Evolutionary conservation across 2,329 filamentous ascomycete genomes (phyloP), one percentile per base, ranked within the genome.

Genomic region (Diaporthe sp.): DNA sequence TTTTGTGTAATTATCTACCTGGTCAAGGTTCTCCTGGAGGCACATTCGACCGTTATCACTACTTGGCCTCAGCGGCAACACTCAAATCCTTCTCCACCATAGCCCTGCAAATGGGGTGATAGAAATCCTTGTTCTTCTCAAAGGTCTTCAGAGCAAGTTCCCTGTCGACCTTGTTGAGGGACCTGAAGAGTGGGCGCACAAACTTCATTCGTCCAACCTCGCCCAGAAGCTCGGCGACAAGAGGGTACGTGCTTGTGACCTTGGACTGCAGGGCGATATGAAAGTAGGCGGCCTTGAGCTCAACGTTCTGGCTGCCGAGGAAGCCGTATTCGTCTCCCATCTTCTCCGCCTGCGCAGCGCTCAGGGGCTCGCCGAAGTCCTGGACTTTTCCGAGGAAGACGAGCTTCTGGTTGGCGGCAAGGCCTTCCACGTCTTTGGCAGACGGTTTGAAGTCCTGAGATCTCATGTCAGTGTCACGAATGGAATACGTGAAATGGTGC

Each of bases 141-240:
- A 98, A 98, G 0, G 96, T 97, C 81, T 91, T 87, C 70, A 96
- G 84, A 0, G 97, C 96, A 79, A 97, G 84, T 35, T 91, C 86
- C 61, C 91, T 87, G 84, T 98, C 93, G 51, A 94, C 90, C 82
- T 92, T 91, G 80, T 93, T 92, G 78, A 99, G 85, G 66, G 91
- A 89, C 75, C 93, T 89, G 85, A 93, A 98, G 80, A 98, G 84
- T 30, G 96, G 95, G 63, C 96, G 88, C 74, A 98, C 96, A 83
- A 96, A 98, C 89, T 98, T 98, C 97, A 99, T 98, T 73, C 97
- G 88, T 17, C 97, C 97, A 32, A 98, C 95, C 70, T 89, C 88
- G 42, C 94, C 94, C 51, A 98, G 86, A 72, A 98, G 86, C 74
- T 94, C 90, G 1, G 93, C 92, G 0, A 94, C 91, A 1, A 92